Percentiles rank a stretch among this genome's conserved stretches.
These are phyloP conservation scores for Ceratocystis colombiana DNA, from an alignment of 2,329 filamentous ascomycete species.

Conservation along the genomic window DNA sequence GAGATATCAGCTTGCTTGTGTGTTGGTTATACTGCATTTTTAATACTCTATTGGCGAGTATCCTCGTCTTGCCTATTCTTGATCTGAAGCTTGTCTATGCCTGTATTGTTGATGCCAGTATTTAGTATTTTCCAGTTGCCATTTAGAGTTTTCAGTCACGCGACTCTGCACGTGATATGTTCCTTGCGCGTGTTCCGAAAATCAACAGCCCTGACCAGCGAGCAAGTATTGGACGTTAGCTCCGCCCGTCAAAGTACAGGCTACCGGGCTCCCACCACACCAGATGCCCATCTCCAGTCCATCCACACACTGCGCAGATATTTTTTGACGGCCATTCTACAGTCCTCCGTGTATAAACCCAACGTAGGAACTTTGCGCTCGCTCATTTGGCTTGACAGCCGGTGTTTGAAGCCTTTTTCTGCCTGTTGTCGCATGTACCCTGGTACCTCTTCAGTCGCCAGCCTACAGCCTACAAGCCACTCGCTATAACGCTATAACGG, in stretches of 20 bases:
- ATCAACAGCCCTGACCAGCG: background rate
- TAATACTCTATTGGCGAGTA: background rate
- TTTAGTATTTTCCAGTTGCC: background rate
- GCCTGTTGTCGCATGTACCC: slow-evolving; percentile 12
- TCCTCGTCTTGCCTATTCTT: background rate
- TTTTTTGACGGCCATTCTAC: background rate
- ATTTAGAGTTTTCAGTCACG: slow-evolving; percentile 3
- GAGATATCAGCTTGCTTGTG: background rate
- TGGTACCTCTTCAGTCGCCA: slow-evolving; percentile 13
- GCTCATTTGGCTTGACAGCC: background rate
- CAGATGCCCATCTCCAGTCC: background rate
- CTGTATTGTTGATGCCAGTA: too few species aligned
- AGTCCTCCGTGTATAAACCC: background rate
- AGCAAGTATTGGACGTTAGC: background rate
- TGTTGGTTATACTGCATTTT: background rate
- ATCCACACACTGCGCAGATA: background rate
- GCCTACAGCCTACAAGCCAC: too few species aligned
- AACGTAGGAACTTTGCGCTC: background rate
- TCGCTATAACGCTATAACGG: slow-evolving; percentile 10
- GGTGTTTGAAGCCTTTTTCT: background rate
- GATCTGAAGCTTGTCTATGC: background rate
- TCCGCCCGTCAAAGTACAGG: slow-evolving; percentile 15
- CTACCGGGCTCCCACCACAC: slow-evolving; percentile 10
- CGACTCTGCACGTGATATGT: background rate
- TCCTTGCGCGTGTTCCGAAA: slow-evolving; percentile 1